These are phyloP conservation scores for Beauveria medogensis DNA, from an alignment of 2,329 filamentous ascomycete genomes.

Conservation along the genomic window DNA sequence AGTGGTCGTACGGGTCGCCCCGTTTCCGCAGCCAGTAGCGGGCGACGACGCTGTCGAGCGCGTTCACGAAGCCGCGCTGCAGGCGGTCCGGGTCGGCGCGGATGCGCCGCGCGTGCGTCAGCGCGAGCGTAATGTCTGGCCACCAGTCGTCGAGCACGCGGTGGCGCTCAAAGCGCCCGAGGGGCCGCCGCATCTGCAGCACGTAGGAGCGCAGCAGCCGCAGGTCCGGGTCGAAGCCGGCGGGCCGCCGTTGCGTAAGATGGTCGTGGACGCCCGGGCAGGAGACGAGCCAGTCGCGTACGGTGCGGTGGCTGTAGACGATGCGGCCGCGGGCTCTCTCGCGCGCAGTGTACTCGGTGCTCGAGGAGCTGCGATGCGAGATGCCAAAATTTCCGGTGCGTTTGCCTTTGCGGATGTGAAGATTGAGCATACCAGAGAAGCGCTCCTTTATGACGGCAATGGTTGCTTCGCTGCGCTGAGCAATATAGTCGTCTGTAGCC, in stretches of 20 bases:
- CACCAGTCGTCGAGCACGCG: slow-evolving; percentile 32
- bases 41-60: slow-evolving; percentile 21
- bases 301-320: slow-evolving; percentile 27
- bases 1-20: slow-evolving; percentile 23
- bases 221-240: slow-evolving; percentile 23
- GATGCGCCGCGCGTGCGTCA: slow-evolving; percentile 27
- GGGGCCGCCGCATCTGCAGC: slow-evolving; percentile 24
- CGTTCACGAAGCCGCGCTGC: slow-evolving; percentile 18
- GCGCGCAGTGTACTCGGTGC: neutral
- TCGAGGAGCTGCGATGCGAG: slow-evolving; percentile 3
- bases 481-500: slow-evolving; percentile 15
- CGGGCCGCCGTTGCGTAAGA: slow-evolving; percentile 7
- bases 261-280: slow-evolving; percentile 16
- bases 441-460: slow-evolving; percentile 13
- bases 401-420: slow-evolving; percentile 14
- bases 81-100: slow-evolving; percentile 13
- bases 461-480: slow-evolving; percentile 14
- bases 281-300: slow-evolving; percentile 26
- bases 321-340: slow-evolving; percentile 11
- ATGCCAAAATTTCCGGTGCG: slow-evolving; percentile 13
- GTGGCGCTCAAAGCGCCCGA: slow-evolving; percentile 28
- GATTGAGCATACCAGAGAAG: slow-evolving; percentile 21
- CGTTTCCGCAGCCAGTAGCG: slow-evolving; percentile 24
- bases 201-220: slow-evolving; percentile 26
- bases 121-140: slow-evolving; percentile 28